These are phyloP conservation scores for Wallacemonas collosoma DNA, from an alignment of 208 protist genomes.

Conservation along the genomic window DNA sequence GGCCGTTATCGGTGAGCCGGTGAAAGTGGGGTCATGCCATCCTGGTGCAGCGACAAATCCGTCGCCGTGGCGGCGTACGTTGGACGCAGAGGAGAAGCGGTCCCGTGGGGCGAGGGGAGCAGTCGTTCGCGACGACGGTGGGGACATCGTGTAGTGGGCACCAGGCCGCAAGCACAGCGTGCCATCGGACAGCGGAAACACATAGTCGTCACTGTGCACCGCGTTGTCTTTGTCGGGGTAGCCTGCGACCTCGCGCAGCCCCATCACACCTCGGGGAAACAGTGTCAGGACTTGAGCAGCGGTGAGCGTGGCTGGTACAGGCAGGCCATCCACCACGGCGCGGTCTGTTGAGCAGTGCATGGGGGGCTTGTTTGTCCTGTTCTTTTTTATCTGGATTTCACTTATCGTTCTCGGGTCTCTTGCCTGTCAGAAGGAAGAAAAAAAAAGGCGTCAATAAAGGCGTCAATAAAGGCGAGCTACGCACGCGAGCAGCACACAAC, in stretches of 20 bases:
- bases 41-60: too few species aligned
- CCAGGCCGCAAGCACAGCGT: conserved; percentile 14
- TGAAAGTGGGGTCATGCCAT: too few species aligned
- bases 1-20: too few species aligned
- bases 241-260: conserved; percentile 25
- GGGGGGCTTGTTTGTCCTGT: neutral
- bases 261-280: conserved; percentile 42
- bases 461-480: neutral
- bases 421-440: neutral
- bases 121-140: neutral
- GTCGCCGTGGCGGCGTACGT: neutral
- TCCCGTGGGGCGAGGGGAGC: neutral
- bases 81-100: neutral
- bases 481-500: neutral
- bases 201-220: neutral
- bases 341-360: neutral
- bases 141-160: conserved; percentile 17
- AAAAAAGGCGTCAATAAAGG: neutral
- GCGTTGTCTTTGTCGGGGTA: neutral
- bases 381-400: neutral
- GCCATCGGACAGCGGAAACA: conserved; percentile 32
- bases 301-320: conserved; percentile 36
- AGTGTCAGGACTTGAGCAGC: conserved; percentile 29
- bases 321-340: conserved; percentile 31
- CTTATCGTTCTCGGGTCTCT: neutral